Base-by-base conservation (phyloP, 164 flowering plant species). In the Magnolia kwangsiensis region DNA sequence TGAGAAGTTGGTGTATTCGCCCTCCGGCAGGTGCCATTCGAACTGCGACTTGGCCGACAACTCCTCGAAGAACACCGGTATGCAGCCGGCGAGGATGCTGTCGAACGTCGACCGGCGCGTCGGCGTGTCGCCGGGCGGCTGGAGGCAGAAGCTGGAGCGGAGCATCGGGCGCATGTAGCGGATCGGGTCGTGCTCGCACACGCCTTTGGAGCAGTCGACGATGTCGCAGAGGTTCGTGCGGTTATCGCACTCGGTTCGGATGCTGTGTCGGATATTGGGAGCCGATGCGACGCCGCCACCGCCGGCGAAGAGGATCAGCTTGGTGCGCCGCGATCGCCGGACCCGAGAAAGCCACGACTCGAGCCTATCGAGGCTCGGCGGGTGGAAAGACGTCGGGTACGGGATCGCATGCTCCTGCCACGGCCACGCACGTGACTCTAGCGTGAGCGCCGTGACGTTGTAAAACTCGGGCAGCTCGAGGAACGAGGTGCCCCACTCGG, bases 71-170 rank as follows among this genome's bases (percentile, higher is more conserved):
- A 96, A 96, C 19, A 96, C 99, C 2, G 99, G 99, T 9, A 96
- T 90, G 71, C 99, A 96, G 1, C 98, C 99, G 0, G 98, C 98
- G 2, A 92, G 59, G 9, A 96, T 84, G 24, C 85, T 88, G 67
- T 96, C 98, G 49, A 96, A 96, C 0, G 98, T 92, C 1, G 99
- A 90, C 58, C 97, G 65, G 77, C 98, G 76, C 0, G 98, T 89
- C 6, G 98, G 99, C 0, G 96, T 96, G 61, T 96, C 99, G 19
- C 99, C 98, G 0, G 98, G 98, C 1, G 99, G 99, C 82, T 96
- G 98, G 82, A 96, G 79, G 78, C 99, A 96, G 78, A 96, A 96
- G 20, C 77, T 85, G 0, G 98, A 81, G 59, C 86, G 86, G 77
- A 96, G 76, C 98, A 96, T 94, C n/a, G 98, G 97, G 83, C 75